Evolutionary conservation across 2,329 filamentous ascomycete genomes (phyloP).

Genomic region (Neonectria hederae): DNA sequence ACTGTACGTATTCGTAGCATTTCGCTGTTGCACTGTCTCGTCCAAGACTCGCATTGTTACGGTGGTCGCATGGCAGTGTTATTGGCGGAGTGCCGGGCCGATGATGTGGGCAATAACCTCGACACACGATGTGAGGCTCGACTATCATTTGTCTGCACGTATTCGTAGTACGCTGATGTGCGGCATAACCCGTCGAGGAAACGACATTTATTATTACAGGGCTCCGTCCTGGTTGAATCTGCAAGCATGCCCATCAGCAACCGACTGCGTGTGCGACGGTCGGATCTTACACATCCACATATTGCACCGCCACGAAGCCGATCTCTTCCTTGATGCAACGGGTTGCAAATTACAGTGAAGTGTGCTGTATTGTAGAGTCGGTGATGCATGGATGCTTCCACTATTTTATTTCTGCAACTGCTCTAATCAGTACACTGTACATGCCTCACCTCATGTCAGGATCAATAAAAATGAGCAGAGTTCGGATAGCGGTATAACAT

Average conservation of each 20-base stretch:
- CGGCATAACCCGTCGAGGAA: constrained; percentile 16
- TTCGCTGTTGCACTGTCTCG: background rate
- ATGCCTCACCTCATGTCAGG: constrained; percentile 1
- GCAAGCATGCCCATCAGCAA: constrained; percentile 13
- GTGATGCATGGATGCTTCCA: background rate
- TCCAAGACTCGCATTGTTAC: background rate
- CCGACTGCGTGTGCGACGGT: constrained; percentile 13
- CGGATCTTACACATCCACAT: constrained; percentile 18
- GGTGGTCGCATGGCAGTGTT: background rate
- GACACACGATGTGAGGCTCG: constrained; percentile 15
- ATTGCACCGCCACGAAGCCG: constrained; percentile 8
- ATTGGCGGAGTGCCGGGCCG: constrained; percentile 13
- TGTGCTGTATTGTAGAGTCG: background rate
- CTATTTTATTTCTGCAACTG: background rate
- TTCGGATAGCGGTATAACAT: constrained; percentile 9
- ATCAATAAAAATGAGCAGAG: background rate
- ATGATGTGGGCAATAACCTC: background rate
- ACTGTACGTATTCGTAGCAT: background rate
- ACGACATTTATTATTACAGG: constrained; percentile 3
- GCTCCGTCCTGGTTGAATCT: background rate
- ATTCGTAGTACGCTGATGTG: background rate
- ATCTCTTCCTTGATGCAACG: constrained; percentile 14
- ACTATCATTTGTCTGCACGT: constrained; percentile 12
- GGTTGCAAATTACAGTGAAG: background rate
- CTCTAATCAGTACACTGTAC: background rate